Percentiles rank a stretch among this genome's conserved stretches.
Evolutionary conservation across 2,329 filamentous ascomycete genomes (phyloP).

Genomic region (Pyrenochaeta sp.): DNA sequence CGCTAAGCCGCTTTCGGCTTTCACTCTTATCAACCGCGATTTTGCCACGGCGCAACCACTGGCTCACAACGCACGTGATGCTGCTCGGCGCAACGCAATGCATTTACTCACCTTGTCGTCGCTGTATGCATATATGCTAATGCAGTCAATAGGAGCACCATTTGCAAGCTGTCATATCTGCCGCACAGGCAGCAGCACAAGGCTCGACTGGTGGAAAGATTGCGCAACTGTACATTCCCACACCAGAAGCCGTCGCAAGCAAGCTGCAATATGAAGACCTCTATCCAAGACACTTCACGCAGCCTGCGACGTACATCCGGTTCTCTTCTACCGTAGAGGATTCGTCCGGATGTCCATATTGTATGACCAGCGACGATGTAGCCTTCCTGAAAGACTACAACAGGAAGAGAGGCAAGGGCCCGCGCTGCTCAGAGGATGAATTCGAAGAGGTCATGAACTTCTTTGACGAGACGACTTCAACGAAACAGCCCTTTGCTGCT

Average conservation of each 20-base stretch:
- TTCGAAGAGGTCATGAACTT: slow-evolving; percentile 96
- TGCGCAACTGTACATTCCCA: slow-evolving; percentile 72
- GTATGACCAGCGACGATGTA: slow-evolving; percentile 92
- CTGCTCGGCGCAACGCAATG: slow-evolving; percentile 2
- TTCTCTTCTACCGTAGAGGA: slow-evolving; percentile 99
- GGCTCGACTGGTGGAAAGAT: slow-evolving; percentile 64
- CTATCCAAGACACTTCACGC: slow-evolving; percentile 80
- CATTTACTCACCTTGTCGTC: slow-evolving; percentile 20
- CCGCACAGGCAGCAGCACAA: slow-evolving; percentile 63
- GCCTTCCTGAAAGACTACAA: slow-evolving; percentile 86
- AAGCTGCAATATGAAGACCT: slow-evolving; percentile 85
- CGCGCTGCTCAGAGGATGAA: slow-evolving; percentile 82
- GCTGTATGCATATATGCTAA: slow-evolving; percentile 24
- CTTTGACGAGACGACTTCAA: slow-evolving; percentile 85
- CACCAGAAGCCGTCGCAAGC: slow-evolving; percentile 69
- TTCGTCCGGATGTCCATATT: slow-evolving; percentile 88
- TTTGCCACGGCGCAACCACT: not conserved
- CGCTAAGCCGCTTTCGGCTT: slow-evolving; percentile 43
- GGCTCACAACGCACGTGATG: not conserved
- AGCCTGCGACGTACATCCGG: slow-evolving; percentile 92
- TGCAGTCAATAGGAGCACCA: slow-evolving; percentile 79
- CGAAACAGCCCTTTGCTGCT: slow-evolving; percentile 86
- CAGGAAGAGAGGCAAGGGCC: slow-evolving; percentile 69
- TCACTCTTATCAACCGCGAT: slow-evolving; percentile 16
- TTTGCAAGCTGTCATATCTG: slow-evolving; percentile 83